Conservation (phyloP, 805 yeast genomes). For the Ogataea allantospora region DNA sequence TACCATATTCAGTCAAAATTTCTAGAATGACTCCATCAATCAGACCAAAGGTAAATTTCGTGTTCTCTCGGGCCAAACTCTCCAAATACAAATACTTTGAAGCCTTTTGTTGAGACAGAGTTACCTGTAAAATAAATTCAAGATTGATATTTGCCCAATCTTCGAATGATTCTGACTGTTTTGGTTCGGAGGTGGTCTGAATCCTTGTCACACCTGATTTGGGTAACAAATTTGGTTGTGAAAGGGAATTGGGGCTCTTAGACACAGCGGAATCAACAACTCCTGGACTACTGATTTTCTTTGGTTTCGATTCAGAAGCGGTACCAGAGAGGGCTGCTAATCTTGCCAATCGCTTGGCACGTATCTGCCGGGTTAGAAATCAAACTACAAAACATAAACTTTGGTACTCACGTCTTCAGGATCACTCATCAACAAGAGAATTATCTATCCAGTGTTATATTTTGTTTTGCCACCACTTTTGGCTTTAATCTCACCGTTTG, state of each 20-base stretch:
- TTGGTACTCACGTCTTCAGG: conserved; percentile 19
- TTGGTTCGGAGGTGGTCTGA: neutral
- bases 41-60: conserved; percentile 30
- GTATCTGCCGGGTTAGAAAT: conserved; percentile 25
- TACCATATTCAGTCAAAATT: conserved; percentile 53
- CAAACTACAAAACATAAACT: neutral
- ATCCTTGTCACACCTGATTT: neutral
- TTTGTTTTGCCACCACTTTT: conserved; percentile 17
- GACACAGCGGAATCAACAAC: conserved; percentile 1
- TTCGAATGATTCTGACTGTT: conserved; percentile 23
- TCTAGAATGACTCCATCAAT: conserved; percentile 57
- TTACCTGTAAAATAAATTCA: conserved; percentile 37
- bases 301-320: conserved; percentile 10
- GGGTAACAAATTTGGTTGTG: too few species aligned
- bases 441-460: neutral
- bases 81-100: conserved; percentile 19
- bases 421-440: conserved; percentile 14
- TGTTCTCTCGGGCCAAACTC: conserved; percentile 27
- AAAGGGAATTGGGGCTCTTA: neutral
- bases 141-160: conserved; percentile 43
- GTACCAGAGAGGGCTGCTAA: conserved; percentile 27
- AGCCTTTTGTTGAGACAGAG: conserved; percentile 30
- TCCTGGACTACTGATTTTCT: conserved; percentile 3
- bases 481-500: too few species aligned
- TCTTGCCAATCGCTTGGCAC: conserved; percentile 51